These are phyloP conservation scores for Punica granatum DNA, from an alignment of 345 rosid species.

Conservation along the genomic window DNA sequence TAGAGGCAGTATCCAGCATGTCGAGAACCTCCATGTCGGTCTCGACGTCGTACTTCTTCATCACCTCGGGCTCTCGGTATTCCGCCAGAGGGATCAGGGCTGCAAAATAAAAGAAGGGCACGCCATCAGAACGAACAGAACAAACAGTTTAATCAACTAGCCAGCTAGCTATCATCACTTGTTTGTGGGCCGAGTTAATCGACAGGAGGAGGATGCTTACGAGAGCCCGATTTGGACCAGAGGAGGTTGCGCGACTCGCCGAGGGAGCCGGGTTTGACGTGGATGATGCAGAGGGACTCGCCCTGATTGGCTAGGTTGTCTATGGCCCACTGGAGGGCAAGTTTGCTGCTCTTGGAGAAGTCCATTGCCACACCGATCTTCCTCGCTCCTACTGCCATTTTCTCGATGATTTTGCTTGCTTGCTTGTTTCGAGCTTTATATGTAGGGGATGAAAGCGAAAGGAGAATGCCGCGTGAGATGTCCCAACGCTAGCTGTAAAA, in stretches of 20 bases:
- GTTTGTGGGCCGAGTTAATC: too few species aligned
- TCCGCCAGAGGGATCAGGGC: conserved; percentile 84
- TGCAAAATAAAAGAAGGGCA: conserved; percentile 11
- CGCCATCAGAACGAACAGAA: conserved; percentile 9
- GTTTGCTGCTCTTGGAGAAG: conserved; percentile 88
- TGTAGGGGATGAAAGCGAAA: background rate
- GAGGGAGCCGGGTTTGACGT: conserved; percentile 35
- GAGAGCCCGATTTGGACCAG: conserved; percentile 70
- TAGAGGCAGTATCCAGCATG: conserved; percentile 73
- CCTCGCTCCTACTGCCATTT: conserved; percentile 55
- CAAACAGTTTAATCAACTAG: background rate
- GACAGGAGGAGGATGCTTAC: too few species aligned
- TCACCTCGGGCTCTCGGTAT: conserved; percentile 69
- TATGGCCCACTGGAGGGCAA: conserved; percentile 80
- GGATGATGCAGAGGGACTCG: conserved; percentile 67
- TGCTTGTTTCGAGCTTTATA: too few species aligned
- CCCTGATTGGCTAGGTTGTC: conserved; percentile 68
- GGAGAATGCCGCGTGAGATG: background rate
- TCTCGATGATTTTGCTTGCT: background rate
- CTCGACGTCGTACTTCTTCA: conserved; percentile 55
- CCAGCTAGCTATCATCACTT: too few species aligned
- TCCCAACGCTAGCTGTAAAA: background rate
- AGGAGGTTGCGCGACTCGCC: conserved; percentile 45
- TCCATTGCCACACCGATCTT: conserved; percentile 85
- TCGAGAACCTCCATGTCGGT: conserved; percentile 60